phyloP scores from a whole-genome alignment of 805 yeast genomes.

The Ogataea zsoltii region DNA sequence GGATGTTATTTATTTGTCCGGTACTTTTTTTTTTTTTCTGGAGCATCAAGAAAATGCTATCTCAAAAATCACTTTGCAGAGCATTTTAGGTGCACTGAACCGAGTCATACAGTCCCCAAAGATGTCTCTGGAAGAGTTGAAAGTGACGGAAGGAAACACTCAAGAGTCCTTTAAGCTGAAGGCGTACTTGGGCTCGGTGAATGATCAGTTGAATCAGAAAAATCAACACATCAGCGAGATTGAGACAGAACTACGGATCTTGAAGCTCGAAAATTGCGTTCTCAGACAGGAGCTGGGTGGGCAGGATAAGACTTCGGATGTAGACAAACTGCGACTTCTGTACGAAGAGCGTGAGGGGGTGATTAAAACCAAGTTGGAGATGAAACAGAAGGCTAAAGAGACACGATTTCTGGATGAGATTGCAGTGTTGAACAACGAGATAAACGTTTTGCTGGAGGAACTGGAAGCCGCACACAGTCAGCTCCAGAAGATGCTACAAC shows the following conservation, averaged over 20 bases:
- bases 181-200: conserved; percentile 2
- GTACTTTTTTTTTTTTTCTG: too few species aligned
- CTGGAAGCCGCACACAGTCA: conserved; percentile 16
- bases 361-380: background rate
- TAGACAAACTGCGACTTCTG: conserved; percentile 3
- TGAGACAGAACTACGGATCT: conserved; percentile 9
- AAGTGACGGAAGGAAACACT: background rate
- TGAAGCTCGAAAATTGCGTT: conserved; percentile 1
- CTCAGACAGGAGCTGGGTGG: background rate
- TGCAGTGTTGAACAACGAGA: conserved; percentile 11
- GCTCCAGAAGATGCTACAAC: conserved; percentile 6
- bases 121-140: conserved; percentile 3
- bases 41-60: too few species aligned
- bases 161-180: background rate
- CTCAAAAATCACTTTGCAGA: too few species aligned
- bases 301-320: background rate
- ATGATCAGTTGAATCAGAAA: conserved; percentile 6
- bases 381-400: conserved; percentile 5
- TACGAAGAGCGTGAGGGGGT: conserved; percentile 4
- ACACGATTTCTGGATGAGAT: conserved; percentile 4
- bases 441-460: conserved; percentile 15
- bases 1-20: too few species aligned
- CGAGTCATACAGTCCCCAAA: too few species aligned
- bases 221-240: conserved; percentile 9
- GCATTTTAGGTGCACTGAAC: too few species aligned